Evolutionary conservation across 1,284 basidiomycete genomes (phyloP).

Genomic region (Malassezia obtusa): DNA sequence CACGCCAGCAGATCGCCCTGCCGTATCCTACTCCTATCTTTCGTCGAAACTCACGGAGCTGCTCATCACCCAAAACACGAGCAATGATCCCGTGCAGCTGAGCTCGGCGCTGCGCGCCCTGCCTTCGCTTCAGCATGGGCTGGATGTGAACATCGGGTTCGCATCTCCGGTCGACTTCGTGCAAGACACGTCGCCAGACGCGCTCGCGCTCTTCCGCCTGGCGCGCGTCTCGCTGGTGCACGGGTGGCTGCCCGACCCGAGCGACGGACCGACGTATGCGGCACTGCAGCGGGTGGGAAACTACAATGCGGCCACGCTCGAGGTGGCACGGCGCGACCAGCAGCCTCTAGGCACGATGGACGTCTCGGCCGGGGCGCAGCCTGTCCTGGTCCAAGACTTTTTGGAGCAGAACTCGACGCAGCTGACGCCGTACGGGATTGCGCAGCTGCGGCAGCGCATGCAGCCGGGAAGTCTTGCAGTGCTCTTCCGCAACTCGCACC

Average conservation of each 20-base stretch:
- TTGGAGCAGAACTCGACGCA: slow-evolving; percentile 66
- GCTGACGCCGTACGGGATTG: slow-evolving; percentile 67
- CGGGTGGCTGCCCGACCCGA: slow-evolving; percentile 80
- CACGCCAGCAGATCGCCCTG: slow-evolving; percentile 56
- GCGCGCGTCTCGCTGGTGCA: slow-evolving; percentile 71
- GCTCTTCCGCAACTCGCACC: slow-evolving; percentile 78
- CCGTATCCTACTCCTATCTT: slow-evolving; percentile 72
- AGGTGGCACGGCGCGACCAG: slow-evolving; percentile 67
- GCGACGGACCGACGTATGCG: slow-evolving; percentile 55
- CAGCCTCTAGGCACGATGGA: slow-evolving; percentile 49
- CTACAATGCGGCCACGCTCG: slow-evolving; percentile 56
- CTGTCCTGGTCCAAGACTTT: slow-evolving; percentile 47
- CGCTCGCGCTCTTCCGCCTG: slow-evolving; percentile 68
- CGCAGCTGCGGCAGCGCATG: slow-evolving; percentile 51
- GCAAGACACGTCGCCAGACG: slow-evolving; percentile 49
- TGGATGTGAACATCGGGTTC: slow-evolving; percentile 33
- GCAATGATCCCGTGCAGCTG: slow-evolving; percentile 47
- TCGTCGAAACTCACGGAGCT: slow-evolving; percentile 72
- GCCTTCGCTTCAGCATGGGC: slow-evolving; percentile 66
- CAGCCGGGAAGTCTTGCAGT: slow-evolving; percentile 56
- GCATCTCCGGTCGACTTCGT: slow-evolving; percentile 25
- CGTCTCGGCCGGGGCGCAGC: neutral
- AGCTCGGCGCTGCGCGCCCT: slow-evolving; percentile 69
- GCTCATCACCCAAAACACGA: slow-evolving; percentile 55
- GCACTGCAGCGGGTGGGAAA: slow-evolving; percentile 53